These are phyloP conservation scores for Metschnikowia kofuensis DNA, from an alignment of 805 yeast genomes.

Conservation along the genomic window DNA sequence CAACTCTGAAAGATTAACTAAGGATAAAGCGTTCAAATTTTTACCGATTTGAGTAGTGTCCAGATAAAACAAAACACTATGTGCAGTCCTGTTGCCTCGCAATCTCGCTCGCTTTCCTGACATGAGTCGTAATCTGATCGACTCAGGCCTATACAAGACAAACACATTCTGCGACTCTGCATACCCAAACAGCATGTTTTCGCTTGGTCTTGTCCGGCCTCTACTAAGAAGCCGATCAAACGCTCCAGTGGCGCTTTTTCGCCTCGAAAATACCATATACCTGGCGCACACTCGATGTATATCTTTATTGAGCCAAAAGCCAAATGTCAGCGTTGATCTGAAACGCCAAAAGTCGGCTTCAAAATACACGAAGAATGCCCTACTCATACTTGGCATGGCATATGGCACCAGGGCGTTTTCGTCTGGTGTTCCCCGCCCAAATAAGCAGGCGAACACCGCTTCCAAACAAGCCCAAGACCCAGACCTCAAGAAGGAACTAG, in stretches of 20 bases:
- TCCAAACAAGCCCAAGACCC: neutral
- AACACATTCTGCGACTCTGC: neutral
- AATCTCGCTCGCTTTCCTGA: neutral
- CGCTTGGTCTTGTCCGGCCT: constrained; percentile 8
- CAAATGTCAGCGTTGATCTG: neutral
- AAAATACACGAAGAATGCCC: too few relatives aligned
- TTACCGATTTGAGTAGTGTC: too few relatives aligned
- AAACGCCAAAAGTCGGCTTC: too few relatives aligned
- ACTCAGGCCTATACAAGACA: neutral
- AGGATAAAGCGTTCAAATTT: too few relatives aligned
- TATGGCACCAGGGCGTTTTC: neutral
- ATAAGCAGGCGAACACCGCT: too few relatives aligned
- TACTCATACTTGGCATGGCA: too few relatives aligned
- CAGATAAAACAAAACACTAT: too few relatives aligned
- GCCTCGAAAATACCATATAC: neutral
- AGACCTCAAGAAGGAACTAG: constrained; percentile 4
- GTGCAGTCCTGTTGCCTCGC: neutral
- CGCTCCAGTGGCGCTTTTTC: neutral
- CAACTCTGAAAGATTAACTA: too few relatives aligned
- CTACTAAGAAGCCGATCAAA: constrained; percentile 5
- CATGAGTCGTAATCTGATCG: neutral
- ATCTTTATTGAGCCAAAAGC: neutral
- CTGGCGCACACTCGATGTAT: neutral
- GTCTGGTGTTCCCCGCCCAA: neutral
- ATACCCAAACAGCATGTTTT: neutral